phyloP scores from a whole-genome alignment of 768 basidiomycete genomes.

The Xerocomellus amylosporus region DNA sequence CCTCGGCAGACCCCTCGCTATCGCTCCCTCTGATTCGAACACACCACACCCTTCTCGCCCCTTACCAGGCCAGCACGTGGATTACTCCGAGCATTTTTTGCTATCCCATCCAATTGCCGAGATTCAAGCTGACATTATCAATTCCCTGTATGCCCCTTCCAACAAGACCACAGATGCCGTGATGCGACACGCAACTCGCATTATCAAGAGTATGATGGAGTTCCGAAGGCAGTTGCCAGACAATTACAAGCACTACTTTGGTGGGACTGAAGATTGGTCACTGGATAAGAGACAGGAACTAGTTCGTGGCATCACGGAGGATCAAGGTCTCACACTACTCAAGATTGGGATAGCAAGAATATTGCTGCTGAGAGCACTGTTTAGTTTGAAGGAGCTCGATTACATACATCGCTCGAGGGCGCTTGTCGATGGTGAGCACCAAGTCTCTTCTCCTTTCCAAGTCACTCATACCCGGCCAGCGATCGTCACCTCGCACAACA shows the following conservation, averaged over 20 bases:
- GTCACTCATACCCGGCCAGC: constrained; percentile 41
- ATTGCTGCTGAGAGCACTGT: constrained; percentile 71
- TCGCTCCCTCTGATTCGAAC: constrained; percentile 79
- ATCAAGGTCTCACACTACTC: constrained; percentile 77
- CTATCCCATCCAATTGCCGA: constrained; percentile 73
- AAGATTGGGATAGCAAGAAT: constrained; percentile 83
- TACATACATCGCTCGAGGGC: constrained; percentile 67
- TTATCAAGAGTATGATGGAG: constrained; percentile 73
- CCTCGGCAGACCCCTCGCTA: constrained; percentile 80
- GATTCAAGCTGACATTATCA: constrained; percentile 88
- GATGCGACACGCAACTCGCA: constrained; percentile 74
- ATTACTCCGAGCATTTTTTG: constrained; percentile 79
- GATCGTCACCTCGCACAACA: constrained; percentile 83
- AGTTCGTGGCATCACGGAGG: constrained; percentile 72
- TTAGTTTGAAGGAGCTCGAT: constrained; percentile 69
- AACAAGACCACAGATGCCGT: constrained; percentile 64
- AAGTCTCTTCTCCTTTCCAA: background rate
- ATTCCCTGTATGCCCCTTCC: constrained; percentile 78
- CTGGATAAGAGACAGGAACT: constrained; percentile 61
- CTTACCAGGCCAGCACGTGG: constrained; percentile 30
- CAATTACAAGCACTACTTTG: constrained; percentile 70
- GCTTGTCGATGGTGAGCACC: constrained; percentile 66
- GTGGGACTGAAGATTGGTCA: constrained; percentile 75
- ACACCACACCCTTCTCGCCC: constrained; percentile 64
- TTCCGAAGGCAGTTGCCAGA: constrained; percentile 70